These are phyloP conservation scores for Colletotrichum salicis DNA, from an alignment of 2,329 filamentous ascomycete species.

Conservation along the genomic window DNA sequence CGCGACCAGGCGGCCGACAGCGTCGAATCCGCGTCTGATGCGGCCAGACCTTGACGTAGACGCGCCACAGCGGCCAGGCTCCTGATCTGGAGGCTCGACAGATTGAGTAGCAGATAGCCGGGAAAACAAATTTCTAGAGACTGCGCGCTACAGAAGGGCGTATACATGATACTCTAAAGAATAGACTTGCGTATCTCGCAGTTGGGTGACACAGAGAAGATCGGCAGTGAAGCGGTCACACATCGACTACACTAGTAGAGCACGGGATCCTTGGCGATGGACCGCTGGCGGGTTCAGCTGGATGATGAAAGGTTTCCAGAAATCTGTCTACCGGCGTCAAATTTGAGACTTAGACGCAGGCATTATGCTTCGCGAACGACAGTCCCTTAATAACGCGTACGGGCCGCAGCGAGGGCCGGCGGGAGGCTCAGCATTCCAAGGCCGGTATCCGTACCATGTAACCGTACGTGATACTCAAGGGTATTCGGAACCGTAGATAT, in stretches of 20 bases:
- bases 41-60: background rate
- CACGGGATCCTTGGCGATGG: conserved; percentile 11
- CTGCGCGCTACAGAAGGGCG: background rate
- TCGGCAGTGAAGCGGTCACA: conserved; percentile 9
- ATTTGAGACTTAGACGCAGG: conserved; percentile 6
- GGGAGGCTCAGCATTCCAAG: background rate
- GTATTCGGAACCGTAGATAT: background rate
- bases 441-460: background rate
- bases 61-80: conserved; percentile 4
- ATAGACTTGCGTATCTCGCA: background rate
- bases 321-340: background rate
- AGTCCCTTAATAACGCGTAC: conserved; percentile 5
- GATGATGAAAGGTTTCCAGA: conserved; percentile 6
- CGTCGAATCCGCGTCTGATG: background rate
- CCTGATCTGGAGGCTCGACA: background rate
- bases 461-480: background rate
- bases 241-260: background rate
- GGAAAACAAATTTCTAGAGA: background rate
- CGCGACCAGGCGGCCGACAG: background rate
- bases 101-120: background rate
- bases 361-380: conserved; percentile 12
- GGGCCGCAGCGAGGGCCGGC: conserved; percentile 9
- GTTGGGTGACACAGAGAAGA: background rate
- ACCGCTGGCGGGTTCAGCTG: background rate
- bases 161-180: background rate